phyloP scores from a whole-genome alignment of 129 eudicot species.

The Mikania micrantha region DNA sequence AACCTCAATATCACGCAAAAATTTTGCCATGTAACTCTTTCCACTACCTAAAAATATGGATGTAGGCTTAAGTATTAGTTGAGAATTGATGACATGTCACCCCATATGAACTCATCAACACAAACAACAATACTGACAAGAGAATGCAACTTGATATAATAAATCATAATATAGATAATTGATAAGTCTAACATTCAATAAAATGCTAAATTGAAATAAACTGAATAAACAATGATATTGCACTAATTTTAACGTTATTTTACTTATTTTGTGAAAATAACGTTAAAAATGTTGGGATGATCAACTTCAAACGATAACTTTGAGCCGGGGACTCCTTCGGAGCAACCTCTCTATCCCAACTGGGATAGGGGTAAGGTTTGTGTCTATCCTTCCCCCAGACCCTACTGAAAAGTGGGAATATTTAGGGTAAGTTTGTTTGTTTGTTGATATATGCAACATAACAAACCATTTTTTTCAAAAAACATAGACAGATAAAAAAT shows the following conservation, averaged over 20 bases:
- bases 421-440: no score
- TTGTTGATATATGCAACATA: neutral
- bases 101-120: neutral
- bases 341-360: no score
- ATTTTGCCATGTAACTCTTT: slow-evolving; percentile 91
- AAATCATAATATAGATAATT: neutral
- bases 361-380: no score
- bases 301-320: no score
- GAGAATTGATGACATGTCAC: neutral
- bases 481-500: neutral
- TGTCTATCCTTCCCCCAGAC: no score
- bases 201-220: neutral
- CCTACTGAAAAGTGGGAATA: no score
- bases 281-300: no score
- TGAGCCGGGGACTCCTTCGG: no score
- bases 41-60: slow-evolving; percentile 77
- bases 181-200: neutral
- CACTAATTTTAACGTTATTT: no score
- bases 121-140: neutral
- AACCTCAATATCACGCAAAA: slow-evolving; percentile 91
- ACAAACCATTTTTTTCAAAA: neutral
- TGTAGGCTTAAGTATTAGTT: neutral
- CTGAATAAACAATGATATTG: no score
- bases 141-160: slow-evolving; percentile 3
- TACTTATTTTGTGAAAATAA: no score